Conservation (phyloP, 2,329 filamentous ascomycete species). For the Sporothrix brasiliensis region DNA sequence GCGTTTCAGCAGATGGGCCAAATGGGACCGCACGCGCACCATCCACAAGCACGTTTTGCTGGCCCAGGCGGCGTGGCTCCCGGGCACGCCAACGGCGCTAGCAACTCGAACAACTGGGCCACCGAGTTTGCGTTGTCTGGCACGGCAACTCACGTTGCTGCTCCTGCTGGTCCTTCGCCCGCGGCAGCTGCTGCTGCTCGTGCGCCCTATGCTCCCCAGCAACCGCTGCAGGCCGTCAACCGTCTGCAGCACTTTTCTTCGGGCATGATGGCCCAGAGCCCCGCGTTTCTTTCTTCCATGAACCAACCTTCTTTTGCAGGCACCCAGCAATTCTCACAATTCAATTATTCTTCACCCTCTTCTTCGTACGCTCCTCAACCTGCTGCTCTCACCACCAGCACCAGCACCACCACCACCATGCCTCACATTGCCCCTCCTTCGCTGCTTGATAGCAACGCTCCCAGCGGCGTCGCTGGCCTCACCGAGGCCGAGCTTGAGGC, state of each 20-base stretch:
- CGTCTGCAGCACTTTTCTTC: conserved; percentile 32
- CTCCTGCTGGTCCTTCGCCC: not conserved
- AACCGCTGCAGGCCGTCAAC: conserved; percentile 26
- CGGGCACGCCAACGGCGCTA: not conserved
- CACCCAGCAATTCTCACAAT: not conserved
- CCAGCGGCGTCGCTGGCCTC: conserved; percentile 27
- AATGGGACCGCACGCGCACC: not conserved
- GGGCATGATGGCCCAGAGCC: conserved; percentile 21
- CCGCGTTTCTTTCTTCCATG: not conserved
- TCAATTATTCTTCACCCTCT: not conserved
- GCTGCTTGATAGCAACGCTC: not conserved
- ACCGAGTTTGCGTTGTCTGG: conserved; percentile 31
- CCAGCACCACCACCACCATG: not conserved
- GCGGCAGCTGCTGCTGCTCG: not conserved
- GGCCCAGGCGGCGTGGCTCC: not conserved
- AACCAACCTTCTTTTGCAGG: not conserved
- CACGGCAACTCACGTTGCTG: not conserved
- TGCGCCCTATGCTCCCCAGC: conserved; percentile 17
- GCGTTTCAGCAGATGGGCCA: conserved; percentile 3
- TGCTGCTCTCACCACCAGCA: not conserved
- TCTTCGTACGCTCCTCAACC: not conserved
- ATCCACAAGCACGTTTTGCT: not conserved
- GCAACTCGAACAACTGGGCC: conserved; percentile 31
- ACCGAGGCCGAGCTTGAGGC: conserved; percentile 36
- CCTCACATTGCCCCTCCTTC: not conserved